These are phyloP conservation scores for Russula olivacea DNA, from an alignment of 768 basidiomycete genomes.

Conservation along the genomic window DNA sequence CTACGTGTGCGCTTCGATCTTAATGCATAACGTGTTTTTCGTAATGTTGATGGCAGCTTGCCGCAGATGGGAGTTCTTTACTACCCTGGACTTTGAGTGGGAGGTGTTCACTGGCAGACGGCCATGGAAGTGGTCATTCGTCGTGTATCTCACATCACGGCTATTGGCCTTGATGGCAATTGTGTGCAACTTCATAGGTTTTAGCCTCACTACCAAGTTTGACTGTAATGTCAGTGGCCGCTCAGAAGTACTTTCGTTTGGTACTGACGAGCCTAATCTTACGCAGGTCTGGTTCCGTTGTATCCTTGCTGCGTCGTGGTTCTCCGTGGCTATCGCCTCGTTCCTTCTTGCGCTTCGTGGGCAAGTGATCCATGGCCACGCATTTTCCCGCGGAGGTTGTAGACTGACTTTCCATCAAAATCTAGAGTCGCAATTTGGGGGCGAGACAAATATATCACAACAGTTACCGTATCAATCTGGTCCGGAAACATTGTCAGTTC, in stretches of 20 bases:
- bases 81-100: conserved; percentile 22
- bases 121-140: conserved; percentile 25
- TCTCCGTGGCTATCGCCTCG: conserved; percentile 19
- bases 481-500: conserved; percentile 1
- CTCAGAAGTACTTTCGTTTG: neutral
- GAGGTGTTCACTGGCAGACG: conserved; percentile 22
- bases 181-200: conserved; percentile 18
- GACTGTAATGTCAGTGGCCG: conserved; percentile 18
- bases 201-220: conserved; percentile 10
- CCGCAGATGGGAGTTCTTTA: conserved; percentile 23
- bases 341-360: conserved; percentile 22
- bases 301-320: conserved; percentile 15
- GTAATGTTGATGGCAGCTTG: neutral
- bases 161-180: conserved; percentile 10
- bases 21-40: neutral
- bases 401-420: neutral
- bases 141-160: conserved; percentile 13
- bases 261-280: neutral
- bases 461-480: neutral
- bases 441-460: conserved; percentile 5
- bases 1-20: conserved; percentile 18
- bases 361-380: conserved; percentile 4
- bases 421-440: conserved; percentile 22
- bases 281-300: conserved; percentile 19
- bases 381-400: neutral